These are phyloP conservation scores for Fomitopsis pulvina DNA, from an alignment of 768 basidiomycete species.

Conservation along the genomic window DNA sequence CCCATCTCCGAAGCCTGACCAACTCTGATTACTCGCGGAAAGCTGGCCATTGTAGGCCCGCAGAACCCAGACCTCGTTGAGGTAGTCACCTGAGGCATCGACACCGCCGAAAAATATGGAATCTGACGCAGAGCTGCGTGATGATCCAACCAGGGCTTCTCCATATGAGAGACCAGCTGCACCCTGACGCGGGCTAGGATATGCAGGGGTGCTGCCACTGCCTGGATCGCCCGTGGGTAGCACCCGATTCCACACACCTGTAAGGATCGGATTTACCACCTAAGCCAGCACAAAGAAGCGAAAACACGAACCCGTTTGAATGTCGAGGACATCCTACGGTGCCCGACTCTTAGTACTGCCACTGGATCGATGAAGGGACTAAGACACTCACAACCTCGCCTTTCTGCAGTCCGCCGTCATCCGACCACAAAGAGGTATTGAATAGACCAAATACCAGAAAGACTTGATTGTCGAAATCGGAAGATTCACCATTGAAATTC, in stretches of 20 bases:
- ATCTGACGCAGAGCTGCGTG: conserved; percentile 47
- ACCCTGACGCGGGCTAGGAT: conserved; percentile 66
- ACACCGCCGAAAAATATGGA: conserved; percentile 76
- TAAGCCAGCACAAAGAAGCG: neutral
- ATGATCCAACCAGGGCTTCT: conserved; percentile 48
- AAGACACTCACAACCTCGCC: conserved; percentile 63
- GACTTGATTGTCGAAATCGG: conserved; percentile 55
- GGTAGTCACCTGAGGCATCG: conserved; percentile 56
- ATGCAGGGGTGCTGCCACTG: conserved; percentile 32
- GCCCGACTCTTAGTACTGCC: too few species aligned
- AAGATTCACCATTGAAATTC: conserved; percentile 50
- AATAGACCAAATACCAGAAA: conserved; percentile 67
- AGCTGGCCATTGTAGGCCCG: conserved; percentile 62
- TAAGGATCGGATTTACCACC: neutral
- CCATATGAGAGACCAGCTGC: conserved; percentile 55
- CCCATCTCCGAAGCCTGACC: conserved; percentile 64
- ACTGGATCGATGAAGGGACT: neutral
- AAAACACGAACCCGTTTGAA: conserved; percentile 17
- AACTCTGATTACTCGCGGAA: conserved; percentile 45
- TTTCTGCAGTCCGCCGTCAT: conserved; percentile 47
- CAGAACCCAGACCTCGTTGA: conserved; percentile 75
- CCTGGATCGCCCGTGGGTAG: conserved; percentile 74
- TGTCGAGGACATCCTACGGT: conserved; percentile 57
- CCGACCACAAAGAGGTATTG: conserved; percentile 59
- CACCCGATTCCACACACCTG: conserved; percentile 56